Conservation (phyloP, 176 grass and related monocot species). For the Hsuehochloa calcarea region DNA sequence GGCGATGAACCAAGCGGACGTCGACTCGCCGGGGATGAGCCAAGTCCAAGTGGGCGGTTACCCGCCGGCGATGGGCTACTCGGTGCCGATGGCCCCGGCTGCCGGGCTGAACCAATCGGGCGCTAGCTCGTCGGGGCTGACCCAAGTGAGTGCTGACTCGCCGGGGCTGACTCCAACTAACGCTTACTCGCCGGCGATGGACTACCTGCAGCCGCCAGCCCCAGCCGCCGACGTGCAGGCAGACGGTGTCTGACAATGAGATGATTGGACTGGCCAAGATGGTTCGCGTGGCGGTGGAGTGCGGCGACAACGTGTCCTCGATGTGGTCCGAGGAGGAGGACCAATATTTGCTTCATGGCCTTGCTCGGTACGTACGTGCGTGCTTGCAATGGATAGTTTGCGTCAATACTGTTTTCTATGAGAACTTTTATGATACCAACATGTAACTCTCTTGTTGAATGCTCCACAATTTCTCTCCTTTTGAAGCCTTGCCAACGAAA, state of each 20-base stretch:
- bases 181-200: background rate
- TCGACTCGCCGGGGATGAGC: background rate
- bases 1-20: background rate
- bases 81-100: background rate
- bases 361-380: constrained; percentile 8
- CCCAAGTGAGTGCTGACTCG: background rate
- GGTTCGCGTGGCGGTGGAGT: background rate
- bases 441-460: background rate
- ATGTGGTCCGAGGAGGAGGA: constrained; percentile 30
- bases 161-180: background rate
- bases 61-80: background rate
- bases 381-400: background rate
- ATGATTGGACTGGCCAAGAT: background rate
- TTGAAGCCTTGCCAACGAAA: background rate
- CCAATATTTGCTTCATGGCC: background rate
- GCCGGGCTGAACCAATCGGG: background rate
- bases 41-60: too few relatives aligned
- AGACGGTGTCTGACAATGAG: background rate
- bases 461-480: background rate
- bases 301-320: background rate
- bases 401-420: background rate
- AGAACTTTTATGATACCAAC: background rate
- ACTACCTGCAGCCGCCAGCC: background rate
- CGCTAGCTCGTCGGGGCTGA: background rate
- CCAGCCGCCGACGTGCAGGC: too few relatives aligned